Evolutionary conservation across 345 rosid genomes (phyloP), one percentile per base, ranked within the genome.

Genomic region (Lepidium sativum): DNA sequence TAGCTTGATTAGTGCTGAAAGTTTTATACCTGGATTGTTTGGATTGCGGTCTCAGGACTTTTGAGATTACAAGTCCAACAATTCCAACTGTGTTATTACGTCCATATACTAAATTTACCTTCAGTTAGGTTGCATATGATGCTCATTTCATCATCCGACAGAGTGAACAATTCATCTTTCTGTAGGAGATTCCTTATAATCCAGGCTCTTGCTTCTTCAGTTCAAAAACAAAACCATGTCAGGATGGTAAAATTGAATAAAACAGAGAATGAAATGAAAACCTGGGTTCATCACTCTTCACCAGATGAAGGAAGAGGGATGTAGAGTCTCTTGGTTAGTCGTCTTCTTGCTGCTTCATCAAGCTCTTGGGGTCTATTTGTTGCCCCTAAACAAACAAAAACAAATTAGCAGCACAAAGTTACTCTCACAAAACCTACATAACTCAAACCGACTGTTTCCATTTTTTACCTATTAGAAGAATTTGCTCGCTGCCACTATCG

Each of bases 291-390:
- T 65, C 59, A 51, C 62, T 65, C 57, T 14, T 64, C 33, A 90
- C 96, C 97, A 76, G 91, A 80, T 57, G 96, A 86, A 63, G 99
- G 99, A 55, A 94, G 86, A 68, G 99, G 92, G 17, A 94, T 88
- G 73, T 94, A 90, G 39, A 94, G 91, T 69, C 96, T 81, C 78
- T 94, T 94, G 27, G 91, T 85, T 54, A 94, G 96, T 63, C 97
- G 82, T 68, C 97, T 90, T 69, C 99, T 74, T 35, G 99, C 99
- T 53, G 97, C 95, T 76, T 94, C 97, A 79, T 94, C 97, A 20
- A 94, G 96, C 78, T 94, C 99, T 75, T 94, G 99, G 53, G 99
- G 97, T 67, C 97, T 81, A 80, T 90, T 94, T 41, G 97, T 90
- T 58, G 99, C 99, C 70, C 99, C 96, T 94, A 76, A 77, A 59